Conservation (phyloP, 2,329 filamentous ascomycete genomes). For the Diaporthe sp. region DNA sequence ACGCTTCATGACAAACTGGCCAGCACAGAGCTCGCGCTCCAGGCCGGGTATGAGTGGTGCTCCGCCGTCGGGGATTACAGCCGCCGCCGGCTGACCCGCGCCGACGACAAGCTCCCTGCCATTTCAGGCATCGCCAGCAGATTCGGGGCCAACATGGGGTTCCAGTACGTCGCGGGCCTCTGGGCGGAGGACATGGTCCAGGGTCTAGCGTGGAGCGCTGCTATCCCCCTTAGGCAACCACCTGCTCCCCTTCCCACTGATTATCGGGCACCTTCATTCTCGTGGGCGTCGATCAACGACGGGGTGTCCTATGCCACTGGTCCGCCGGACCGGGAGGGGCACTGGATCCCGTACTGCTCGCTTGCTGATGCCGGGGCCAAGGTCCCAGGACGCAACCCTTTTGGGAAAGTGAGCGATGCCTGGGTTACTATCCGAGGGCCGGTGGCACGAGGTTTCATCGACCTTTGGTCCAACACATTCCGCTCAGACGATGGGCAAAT, state of each 20-base stretch:
- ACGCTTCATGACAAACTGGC: background rate
- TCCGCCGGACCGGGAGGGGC: too few species aligned
- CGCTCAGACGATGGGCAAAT: background rate
- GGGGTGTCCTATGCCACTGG: background rate
- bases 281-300: background rate
- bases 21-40: background rate
- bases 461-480: background rate
- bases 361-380: background rate
- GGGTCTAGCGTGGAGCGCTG: background rate
- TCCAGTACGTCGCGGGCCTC: background rate
- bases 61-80: background rate
- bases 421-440: background rate
- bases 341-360: background rate
- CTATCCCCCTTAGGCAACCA: fast-evolving
- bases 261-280: background rate
- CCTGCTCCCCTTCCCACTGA: background rate
- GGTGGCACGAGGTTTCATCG: background rate
- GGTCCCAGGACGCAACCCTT: background rate
- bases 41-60: background rate
- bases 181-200: background rate
- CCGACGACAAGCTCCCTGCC: constrained; percentile 3
- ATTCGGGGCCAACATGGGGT: background rate
- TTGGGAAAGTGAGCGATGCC: background rate
- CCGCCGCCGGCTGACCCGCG: background rate
- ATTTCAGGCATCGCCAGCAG: background rate